Conservation (phyloP, 306 rosid species). For the Medicago lupulina region DNA sequence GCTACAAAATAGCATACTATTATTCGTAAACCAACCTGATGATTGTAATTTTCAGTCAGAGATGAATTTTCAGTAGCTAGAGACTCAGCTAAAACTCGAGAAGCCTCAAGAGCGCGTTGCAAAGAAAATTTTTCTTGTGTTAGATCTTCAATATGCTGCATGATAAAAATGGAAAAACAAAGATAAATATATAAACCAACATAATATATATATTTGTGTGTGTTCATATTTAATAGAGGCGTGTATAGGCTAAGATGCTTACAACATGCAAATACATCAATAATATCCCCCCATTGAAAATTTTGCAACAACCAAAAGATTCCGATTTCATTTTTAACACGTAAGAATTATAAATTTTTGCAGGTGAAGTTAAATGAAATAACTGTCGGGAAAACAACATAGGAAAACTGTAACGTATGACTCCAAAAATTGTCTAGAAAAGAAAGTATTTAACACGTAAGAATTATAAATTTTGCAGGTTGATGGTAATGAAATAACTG, state of each 20-base stretch:
- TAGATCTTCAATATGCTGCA: constrained; percentile 97
- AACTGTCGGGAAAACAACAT: background rate
- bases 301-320: background rate
- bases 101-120: constrained; percentile 90
- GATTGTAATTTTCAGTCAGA: constrained; percentile 83
- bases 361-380: constrained; percentile 17
- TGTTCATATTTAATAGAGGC: background rate
- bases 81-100: constrained; percentile 80
- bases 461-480: constrained; percentile 14
- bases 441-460: background rate
- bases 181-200: background rate
- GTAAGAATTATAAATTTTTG: constrained; percentile 2
- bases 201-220: background rate
- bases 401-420: constrained; percentile 12
- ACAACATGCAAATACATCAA: constrained; percentile 27
- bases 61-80: constrained; percentile 97
- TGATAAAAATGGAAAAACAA: constrained; percentile 21
- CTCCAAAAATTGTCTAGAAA: constrained; percentile 3
- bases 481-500: constrained; percentile 7
- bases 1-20: constrained; percentile 26
- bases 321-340: background rate
- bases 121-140: constrained; percentile 91
- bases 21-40: constrained; percentile 70
- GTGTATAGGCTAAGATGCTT: background rate
- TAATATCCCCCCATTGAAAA: background rate